Base-by-base conservation (phyloP, 176 grass and related monocot species). In the Aegilops tauschii region DNA sequence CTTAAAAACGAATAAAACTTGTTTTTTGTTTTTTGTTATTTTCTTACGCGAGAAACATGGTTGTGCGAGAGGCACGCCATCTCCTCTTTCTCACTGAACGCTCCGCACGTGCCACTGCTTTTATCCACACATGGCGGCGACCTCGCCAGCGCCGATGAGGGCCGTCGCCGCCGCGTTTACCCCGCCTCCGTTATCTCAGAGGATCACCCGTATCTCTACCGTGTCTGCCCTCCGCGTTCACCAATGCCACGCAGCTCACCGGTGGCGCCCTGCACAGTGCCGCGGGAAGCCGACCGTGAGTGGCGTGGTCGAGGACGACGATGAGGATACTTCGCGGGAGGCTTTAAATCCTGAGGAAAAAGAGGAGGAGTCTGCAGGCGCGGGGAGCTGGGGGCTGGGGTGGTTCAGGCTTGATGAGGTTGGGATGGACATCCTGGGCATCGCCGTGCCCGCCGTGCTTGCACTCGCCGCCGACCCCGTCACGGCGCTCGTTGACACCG, bases 381-480 rank as follows among this genome's bases (percentile, higher is more conserved):
- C 73, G 9, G 45, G 5, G 13, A 52, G 29, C 9, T 32, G 21
- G 20, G 21, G n/a, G 0, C 21, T n/a, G 16, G 73, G 40, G 18
- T 65, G 88, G 79, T 27, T 93, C 39, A 84, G 14, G 45, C 14
- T 87, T 25, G 90, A 92, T 32, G 75, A 73, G n/a, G 61, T 92
- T 29, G 82, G 68, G 9, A 61, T 69, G 50, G 90, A 94, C 28
- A 92, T 94, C 29, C 10, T 92, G 16, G 64, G 62, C 78, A 92
- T 92, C 63, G 93, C 90, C 27, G 37, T 58, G 47, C 93, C 93
- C 27, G 85, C 90, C 20, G 85, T 61, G 54, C 76, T 94, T 35
- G 87, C 93, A 25, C 93, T 92, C 75, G 90, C 90, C 62, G 93
- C 93, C 3, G 90, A 94, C 73, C 90, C 90, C 39, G 77, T 94